Evolutionary conservation across 371 early-diverging fungal species (phyloP), one percentile per base, ranked within the genome.

Genomic region (Gilbertella persicaria): DNA sequence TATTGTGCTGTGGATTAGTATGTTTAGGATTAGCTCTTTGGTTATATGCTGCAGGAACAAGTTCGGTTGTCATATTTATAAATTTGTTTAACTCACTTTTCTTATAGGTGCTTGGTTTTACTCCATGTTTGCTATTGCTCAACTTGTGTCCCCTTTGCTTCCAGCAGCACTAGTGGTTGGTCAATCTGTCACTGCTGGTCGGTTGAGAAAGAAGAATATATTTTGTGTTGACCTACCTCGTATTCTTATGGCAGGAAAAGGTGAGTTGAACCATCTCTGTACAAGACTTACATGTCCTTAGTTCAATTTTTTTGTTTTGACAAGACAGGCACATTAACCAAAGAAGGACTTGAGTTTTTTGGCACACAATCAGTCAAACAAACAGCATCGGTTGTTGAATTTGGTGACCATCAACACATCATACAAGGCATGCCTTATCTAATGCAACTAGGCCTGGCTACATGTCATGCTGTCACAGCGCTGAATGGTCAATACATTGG

Each of bases 291-390:
- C 4, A 13, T 36, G 2, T 43, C 9, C 23, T 21, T 42, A 30
- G 86, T 95, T 36, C 89, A 96, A 75, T 83, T 96, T 23, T 93
- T 96, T 55, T 95, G 93, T 61, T 98, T 95, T 75, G 78, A 78
- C 47, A 78, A 78, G 50, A 85, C 86, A 4, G 86, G 86, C 24
- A 85, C 86, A n/a, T 66, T 85, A 44, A 85, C 85, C 2, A 79
- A 75, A 49, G 86, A 86, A 48, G 82, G 83, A 9, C 74, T 86
- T 3, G 83, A 83, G 51, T 83, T 82, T 48, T 79, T 67, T 51
- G 82, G 82, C 47, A 80, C 58, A 6, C 58, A 71, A 20, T 60
- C 71, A 10, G 67, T 59, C 17, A 53, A 66, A 8, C 55, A 62
- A 25, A 45, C 62, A 30, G 23, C 24, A n/a, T 52, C 20, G n/a